Evolutionary conservation across 176 grass and related monocot species (phyloP), one percentile per base, ranked within the genome.

Genomic region (Avena sativa): DNA sequence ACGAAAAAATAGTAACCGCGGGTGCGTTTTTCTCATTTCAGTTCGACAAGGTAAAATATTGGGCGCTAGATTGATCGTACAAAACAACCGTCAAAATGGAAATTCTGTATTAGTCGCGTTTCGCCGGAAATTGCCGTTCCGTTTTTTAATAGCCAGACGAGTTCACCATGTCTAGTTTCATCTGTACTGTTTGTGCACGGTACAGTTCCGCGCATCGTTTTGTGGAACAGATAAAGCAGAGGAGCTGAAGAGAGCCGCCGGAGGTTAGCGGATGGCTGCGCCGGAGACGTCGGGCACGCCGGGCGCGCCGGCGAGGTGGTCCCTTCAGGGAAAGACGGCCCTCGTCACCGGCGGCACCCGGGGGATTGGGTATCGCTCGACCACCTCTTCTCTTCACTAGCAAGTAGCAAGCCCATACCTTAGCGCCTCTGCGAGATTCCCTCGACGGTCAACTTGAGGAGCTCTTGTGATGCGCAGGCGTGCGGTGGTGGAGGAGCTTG

Each of bases 271-370:
- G 64, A 58, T 87, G 83, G 89, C 82, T 38, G 79, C 65, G 28
- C 43, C 79, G 23, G 74, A 43, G 51, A 36, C 64, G 2, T 60
- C 64, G 26, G 32, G 32, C n/a, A 52, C 43, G 49, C 69, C 19
- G n/a, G 74, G 47, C 21, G 69, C 79, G n/a, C 38, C 74, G 58
- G 82, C 43, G 43, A 85, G 91, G 82, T 93, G 94, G 94, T 86
- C 89, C 23, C 91, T 96, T 9, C 82, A 85, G 4, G 94, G 91
- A 7, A 90, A 78, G 85, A 96, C 87, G 32, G 94, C 89, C 12
- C 87, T 96, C 47, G 91, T 96, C 69, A 93, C 91, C 10, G 94
- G 94, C 62, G 91, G 94, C 62, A 96, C 89, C 68, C 92, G 94
- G 61, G 91, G 94, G 28, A 96, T 96, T 55, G 94, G 94, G 94